Evolutionary conservation across 352 stramenopile genomes (phyloP).

Genomic region (Phytopythium aichiense): DNA sequence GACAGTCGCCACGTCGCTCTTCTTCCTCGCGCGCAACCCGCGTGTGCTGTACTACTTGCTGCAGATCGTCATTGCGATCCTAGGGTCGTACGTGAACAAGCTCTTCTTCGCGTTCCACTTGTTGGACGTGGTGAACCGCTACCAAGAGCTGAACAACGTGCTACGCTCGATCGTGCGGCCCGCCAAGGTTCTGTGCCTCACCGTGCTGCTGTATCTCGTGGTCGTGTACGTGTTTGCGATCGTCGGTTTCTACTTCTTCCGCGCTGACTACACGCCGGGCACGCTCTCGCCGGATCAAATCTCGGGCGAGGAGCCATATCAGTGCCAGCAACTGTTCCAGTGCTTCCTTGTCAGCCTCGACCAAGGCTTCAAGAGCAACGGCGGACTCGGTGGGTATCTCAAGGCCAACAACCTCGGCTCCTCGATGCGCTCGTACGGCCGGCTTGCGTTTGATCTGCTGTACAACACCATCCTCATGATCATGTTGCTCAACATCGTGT

Average conservation of each 20-base stretch:
- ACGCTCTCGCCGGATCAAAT: conserved; percentile 28
- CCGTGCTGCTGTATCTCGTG: conserved; percentile 61
- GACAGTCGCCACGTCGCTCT: conserved; percentile 39
- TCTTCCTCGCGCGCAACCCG: conserved; percentile 46
- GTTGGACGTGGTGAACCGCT: conserved; percentile 75
- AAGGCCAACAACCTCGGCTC: conserved; percentile 28
- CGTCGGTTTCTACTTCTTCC: conserved; percentile 72
- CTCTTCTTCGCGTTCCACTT: conserved; percentile 78
- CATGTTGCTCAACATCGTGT: conserved; percentile 73
- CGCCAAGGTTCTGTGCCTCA: conserved; percentile 53
- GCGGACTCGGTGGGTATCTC: conserved; percentile 55
- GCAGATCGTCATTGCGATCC: conserved; percentile 54
- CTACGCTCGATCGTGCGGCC: conserved; percentile 56
- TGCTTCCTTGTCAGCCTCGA: conserved; percentile 72
- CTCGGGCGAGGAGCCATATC: conserved; percentile 35
- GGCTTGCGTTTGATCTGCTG: conserved; percentile 54
- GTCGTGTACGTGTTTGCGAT: conserved; percentile 74
- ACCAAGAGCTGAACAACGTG: conserved; percentile 70
- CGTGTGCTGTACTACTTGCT: conserved; percentile 53
- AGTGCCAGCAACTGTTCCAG: conserved; percentile 64
- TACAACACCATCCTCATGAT: conserved; percentile 74
- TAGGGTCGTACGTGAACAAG: conserved; percentile 64
- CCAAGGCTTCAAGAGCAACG: conserved; percentile 65
- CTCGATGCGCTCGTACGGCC: conserved; percentile 37
- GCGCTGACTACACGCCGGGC: conserved; percentile 43